Percentiles rank a stretch among this genome's conserved stretches.
phyloP scores from a whole-genome alignment of 2,329 filamentous ascomycete species.

The Ophiostoma perfectum region DNA sequence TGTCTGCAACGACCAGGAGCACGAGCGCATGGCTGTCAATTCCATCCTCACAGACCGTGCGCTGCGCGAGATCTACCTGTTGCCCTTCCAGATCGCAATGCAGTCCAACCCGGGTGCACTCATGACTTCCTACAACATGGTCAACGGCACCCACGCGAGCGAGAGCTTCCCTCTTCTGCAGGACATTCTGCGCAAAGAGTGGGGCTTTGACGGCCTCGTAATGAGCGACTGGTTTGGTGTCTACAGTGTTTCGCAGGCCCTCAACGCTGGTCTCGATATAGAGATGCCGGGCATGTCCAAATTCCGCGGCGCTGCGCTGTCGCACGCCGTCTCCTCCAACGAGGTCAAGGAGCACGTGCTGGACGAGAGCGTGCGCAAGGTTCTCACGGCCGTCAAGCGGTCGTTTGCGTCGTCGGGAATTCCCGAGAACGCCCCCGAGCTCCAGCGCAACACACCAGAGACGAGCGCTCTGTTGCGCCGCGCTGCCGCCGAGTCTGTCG shows the following conservation, averaged over 20 bases:
- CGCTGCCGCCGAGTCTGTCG: slow-evolving; percentile 23
- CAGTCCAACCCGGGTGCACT: slow-evolving; percentile 28
- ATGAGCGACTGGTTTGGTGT: slow-evolving; percentile 39
- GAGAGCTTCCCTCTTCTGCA: slow-evolving; percentile 35
- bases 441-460: slow-evolving; percentile 18
- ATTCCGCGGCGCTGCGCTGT: slow-evolving; percentile 28
- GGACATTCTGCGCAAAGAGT: slow-evolving; percentile 36
- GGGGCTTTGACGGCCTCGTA: slow-evolving; percentile 37
- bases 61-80: slow-evolving; percentile 38
- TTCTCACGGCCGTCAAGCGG: slow-evolving; percentile 29
- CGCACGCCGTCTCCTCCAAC: slow-evolving; percentile 21
- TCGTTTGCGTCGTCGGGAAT: background rate
- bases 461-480: slow-evolving; percentile 22
- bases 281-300: slow-evolving; percentile 33
- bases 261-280: slow-evolving; percentile 30
- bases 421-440: slow-evolving; percentile 21
- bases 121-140: slow-evolving; percentile 39
- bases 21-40: slow-evolving; percentile 35
- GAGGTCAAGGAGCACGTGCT: slow-evolving; percentile 29
- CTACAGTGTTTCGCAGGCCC: slow-evolving; percentile 29
- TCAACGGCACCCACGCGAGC: slow-evolving; percentile 38
- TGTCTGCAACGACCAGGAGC: slow-evolving; percentile 39
- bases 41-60: slow-evolving; percentile 37
- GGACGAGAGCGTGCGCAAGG: slow-evolving; percentile 30
- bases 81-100: slow-evolving; percentile 38